A percentile compares a stretch with the other conserved stretches of the same genome.
Conservation (phyloP, 495 filamentous ascomycete species). For the Durotheca rogersii region DNA sequence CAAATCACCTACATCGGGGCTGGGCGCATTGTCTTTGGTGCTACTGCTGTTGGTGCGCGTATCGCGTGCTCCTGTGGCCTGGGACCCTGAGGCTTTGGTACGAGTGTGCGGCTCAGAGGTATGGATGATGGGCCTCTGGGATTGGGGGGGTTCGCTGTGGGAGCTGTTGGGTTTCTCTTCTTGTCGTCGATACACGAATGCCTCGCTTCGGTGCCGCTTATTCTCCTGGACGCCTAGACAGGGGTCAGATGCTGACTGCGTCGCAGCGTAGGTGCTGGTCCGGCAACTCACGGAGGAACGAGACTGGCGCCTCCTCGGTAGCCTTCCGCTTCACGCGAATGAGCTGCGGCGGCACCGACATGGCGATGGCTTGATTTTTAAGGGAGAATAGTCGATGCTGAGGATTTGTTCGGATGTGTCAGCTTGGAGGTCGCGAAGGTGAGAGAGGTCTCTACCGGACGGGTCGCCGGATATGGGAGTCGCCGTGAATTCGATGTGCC, state of each 20-base stretch:
- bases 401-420: too few relatives aligned
- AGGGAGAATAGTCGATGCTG: too few relatives aligned
- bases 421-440: not conserved
- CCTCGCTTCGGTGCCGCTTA: conserved; percentile 45
- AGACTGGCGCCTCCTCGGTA: conserved; percentile 51
- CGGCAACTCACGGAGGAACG: conserved; percentile 51
- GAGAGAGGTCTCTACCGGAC: not conserved
- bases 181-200: conserved; percentile 48
- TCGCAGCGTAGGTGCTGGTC: conserved; percentile 12
- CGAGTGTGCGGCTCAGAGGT: conserved; percentile 18
- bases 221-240: conserved; percentile 33
- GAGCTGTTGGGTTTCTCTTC: conserved; percentile 18
- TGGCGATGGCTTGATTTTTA: conserved; percentile 23
- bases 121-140: conserved; percentile 29
- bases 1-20: not conserved
- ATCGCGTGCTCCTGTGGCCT: conserved; percentile 13
- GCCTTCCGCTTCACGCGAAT: conserved; percentile 59
- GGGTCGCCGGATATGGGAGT: not conserved
- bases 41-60: not conserved
- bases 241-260: conserved; percentile 27
- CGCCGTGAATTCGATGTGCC: not conserved
- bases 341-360: conserved; percentile 53
- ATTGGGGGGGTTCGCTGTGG: conserved; percentile 22
- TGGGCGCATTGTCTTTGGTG: conserved; percentile 6
- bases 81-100: conserved; percentile 19